Conservation (phyloP, 2,329 filamentous ascomycete species). For the Xylariaceae sp. region DNA sequence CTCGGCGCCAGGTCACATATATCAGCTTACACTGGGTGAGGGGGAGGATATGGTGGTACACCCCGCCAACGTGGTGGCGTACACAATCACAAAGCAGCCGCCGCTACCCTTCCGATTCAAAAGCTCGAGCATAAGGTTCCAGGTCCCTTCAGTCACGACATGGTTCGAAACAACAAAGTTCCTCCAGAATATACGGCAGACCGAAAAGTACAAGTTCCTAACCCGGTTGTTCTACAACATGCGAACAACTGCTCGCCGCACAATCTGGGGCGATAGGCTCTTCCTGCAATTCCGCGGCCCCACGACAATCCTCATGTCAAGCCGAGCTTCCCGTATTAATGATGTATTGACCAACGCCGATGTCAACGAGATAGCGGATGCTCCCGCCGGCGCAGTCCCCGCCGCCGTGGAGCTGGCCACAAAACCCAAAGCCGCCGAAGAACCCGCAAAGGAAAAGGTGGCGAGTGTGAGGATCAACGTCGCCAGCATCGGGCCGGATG, state of each 20-base stretch:
- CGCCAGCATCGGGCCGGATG: conserved; percentile 54
- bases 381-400: conserved; percentile 66
- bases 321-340: conserved; percentile 71
- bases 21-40: conserved; percentile 73
- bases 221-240: conserved; percentile 62
- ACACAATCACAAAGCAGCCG: conserved; percentile 68
- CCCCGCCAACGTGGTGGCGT: conserved; percentile 87
- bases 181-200: conserved; percentile 66
- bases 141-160: conserved; percentile 66
- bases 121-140: conserved; percentile 69
- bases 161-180: conserved; percentile 69
- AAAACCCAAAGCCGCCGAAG: conserved; percentile 35
- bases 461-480: conserved; percentile 49
- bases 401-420: conserved; percentile 50
- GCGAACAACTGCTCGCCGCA: conserved; percentile 71
- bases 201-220: conserved; percentile 66
- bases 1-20: conserved; percentile 82
- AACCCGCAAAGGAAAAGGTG: conserved; percentile 32
- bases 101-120: conserved; percentile 86
- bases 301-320: conserved; percentile 80
- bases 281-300: conserved; percentile 90
- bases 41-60: conserved; percentile 91
- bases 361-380: conserved; percentile 84
- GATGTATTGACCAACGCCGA: conserved; percentile 75
- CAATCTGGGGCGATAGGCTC: conserved; percentile 89